Conservation (phyloP, 2,329 filamentous ascomycete species). For the Hypoxylon sp. region DNA sequence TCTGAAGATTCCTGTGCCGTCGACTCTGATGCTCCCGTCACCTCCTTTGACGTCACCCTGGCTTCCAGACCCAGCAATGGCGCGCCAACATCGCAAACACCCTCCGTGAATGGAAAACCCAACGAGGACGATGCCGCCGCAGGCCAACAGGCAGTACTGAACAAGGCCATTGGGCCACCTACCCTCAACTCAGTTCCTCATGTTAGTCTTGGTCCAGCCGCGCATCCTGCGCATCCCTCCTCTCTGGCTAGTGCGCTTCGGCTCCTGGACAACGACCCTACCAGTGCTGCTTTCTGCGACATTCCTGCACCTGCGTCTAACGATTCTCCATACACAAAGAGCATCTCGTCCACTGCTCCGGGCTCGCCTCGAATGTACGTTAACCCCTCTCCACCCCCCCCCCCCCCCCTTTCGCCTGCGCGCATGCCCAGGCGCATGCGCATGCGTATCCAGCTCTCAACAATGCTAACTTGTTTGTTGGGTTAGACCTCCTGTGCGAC, state of each 20-base stretch:
- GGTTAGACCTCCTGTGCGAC: slow-evolving; percentile 70
- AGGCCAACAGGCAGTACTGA: slow-evolving; percentile 30
- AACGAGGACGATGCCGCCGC: slow-evolving; percentile 18
- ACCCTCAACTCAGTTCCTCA: slow-evolving; percentile 42
- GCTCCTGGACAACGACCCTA: slow-evolving; percentile 54
- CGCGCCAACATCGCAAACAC: slow-evolving; percentile 38
- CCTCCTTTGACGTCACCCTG: slow-evolving; percentile 21
- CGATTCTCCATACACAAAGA: slow-evolving; percentile 64
- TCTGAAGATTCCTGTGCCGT: slow-evolving; percentile 28
- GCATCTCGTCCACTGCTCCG: slow-evolving; percentile 65
- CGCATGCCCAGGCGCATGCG: no score
- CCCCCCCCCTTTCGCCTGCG: no score
- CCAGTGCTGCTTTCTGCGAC: slow-evolving; percentile 41
- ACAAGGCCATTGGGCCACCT: slow-evolving; percentile 36
- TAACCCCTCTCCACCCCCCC: neutral
- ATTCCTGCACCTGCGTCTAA: slow-evolving; percentile 48
- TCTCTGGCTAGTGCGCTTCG: slow-evolving; percentile 53
- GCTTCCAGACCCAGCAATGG: slow-evolving; percentile 25
- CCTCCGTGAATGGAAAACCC: slow-evolving; percentile 36
- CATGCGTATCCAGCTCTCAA: slow-evolving; percentile 8
- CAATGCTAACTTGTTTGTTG: slow-evolving; percentile 22
- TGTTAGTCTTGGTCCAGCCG: slow-evolving; percentile 41
- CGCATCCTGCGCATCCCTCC: slow-evolving; percentile 45
- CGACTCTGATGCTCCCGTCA: slow-evolving; percentile 17
- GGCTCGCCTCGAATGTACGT: slow-evolving; percentile 66